A percentile compares a stretch with the other conserved stretches of the same genome.
These are phyloP conservation scores for Solanum sparsipilum DNA, from an alignment of 257 asterid genomes.

Conservation along the genomic window DNA sequence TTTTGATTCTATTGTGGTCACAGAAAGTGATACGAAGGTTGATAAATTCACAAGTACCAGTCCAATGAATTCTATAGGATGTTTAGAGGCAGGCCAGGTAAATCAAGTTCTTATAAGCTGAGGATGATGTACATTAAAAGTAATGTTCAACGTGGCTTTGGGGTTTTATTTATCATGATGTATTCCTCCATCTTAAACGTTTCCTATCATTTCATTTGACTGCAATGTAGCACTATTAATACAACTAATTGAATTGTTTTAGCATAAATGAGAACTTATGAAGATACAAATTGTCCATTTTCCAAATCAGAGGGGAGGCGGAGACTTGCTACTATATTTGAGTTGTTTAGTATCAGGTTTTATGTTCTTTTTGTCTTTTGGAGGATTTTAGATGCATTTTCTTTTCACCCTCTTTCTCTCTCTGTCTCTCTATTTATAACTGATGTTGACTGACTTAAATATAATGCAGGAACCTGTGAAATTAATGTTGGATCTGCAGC, in stretches of 20 bases:
- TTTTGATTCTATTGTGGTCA: constrained; percentile 54
- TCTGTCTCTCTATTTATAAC: not conserved
- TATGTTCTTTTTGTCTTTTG: not conserved
- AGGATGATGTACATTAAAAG: not conserved
- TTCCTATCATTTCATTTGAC: not conserved
- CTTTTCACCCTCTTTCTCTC: not conserved
- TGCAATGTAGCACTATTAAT: not conserved
- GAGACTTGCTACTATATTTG: not conserved
- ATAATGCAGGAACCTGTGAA: not conserved
- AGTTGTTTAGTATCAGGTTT: not conserved
- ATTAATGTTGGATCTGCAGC: not conserved
- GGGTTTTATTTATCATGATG: not conserved
- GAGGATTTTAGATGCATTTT: not conserved
- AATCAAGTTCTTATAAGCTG: not conserved
- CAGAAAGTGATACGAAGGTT: constrained; percentile 41
- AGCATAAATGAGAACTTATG: not conserved
- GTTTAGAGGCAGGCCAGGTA: constrained; percentile 49
- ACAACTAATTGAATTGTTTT: not conserved
- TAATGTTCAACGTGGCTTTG: not conserved
- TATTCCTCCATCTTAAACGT: not conserved
- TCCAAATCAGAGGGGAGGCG: not conserved
- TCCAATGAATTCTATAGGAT: constrained; percentile 40
- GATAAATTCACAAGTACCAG: constrained; percentile 41
- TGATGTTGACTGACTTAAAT: not conserved
- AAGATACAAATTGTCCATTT: not conserved